phyloP scores from a whole-genome alignment of 257 asterid species.

The Solanum neorickii region DNA sequence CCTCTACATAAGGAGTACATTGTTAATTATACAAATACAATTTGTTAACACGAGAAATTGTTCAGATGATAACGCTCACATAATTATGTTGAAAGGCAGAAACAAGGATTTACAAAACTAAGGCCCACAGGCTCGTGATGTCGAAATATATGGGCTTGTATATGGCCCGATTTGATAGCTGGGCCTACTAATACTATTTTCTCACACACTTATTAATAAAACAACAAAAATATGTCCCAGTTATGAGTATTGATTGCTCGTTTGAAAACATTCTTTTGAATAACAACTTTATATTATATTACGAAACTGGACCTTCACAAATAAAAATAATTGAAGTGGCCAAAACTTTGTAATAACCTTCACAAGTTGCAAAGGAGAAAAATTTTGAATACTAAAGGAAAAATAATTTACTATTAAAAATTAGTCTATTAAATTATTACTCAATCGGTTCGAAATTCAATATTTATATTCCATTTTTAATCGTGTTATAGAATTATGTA shows the following conservation, averaged over 20 bases:
- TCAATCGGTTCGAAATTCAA: background rate
- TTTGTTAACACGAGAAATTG: background rate
- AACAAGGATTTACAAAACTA: background rate
- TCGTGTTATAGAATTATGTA: background rate
- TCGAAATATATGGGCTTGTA: background rate
- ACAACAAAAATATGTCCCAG: background rate
- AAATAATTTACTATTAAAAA: background rate
- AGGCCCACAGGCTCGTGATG: background rate
- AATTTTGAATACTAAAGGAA: background rate
- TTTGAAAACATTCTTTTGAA: background rate
- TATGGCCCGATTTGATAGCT: background rate
- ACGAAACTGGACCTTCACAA: background rate
- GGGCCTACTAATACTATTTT: background rate
- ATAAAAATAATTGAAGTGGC: background rate
- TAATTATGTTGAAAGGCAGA: background rate
- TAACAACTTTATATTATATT: background rate
- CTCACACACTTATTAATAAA: background rate
- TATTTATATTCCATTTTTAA: background rate
- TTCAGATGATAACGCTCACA: background rate
- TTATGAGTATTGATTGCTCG: background rate
- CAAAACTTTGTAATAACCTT: background rate
- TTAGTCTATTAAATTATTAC: background rate
- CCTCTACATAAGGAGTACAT: background rate
- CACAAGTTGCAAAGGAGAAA: background rate
- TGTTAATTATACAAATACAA: background rate